These are phyloP conservation scores for Tubosaeta sp. DNA, from an alignment of 768 basidiomycete species.

Conservation along the genomic window DNA sequence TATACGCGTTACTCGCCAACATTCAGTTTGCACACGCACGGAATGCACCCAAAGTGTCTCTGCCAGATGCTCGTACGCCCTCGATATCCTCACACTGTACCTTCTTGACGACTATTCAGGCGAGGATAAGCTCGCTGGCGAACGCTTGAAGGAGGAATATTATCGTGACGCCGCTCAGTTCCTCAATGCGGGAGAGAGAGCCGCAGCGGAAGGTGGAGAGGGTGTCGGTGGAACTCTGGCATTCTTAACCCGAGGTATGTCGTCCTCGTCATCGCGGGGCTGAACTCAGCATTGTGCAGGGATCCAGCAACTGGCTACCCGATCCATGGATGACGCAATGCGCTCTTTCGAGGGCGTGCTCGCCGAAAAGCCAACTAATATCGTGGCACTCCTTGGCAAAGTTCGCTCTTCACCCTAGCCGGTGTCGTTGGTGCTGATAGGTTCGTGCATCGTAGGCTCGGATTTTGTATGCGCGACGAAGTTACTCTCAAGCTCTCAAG, in stretches of 20 bases:
- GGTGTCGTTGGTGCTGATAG: background rate
- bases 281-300: conserved; percentile 40
- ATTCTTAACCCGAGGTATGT: conserved; percentile 63
- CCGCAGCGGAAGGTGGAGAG: conserved; percentile 55
- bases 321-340: conserved; percentile 78
- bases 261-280: background rate
- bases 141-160: conserved; percentile 64
- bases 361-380: conserved; percentile 72
- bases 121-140: conserved; percentile 56
- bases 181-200: conserved; percentile 58
- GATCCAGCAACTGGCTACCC: conserved; percentile 74
- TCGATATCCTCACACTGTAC: background rate
- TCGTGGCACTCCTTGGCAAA: conserved; percentile 86
- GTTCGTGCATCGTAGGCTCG: conserved; percentile 51
- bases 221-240: conserved; percentile 52
- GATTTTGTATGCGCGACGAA: conserved; percentile 75
- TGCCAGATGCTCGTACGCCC: conserved; percentile 67
- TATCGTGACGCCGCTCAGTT: conserved; percentile 64
- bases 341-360: conserved; percentile 80
- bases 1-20: conserved; percentile 82
- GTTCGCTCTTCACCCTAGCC: conserved; percentile 33
- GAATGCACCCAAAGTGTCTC: conserved; percentile 75
- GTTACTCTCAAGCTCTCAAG: conserved; percentile 75
- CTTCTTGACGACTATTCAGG: conserved; percentile 35
- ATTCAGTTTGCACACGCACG: conserved; percentile 77